A percentile compares a stretch with the other conserved stretches of the same genome.
Evolutionary conservation across 139 green algal genomes (phyloP).

Genomic region (Gonium pectorale): DNA sequence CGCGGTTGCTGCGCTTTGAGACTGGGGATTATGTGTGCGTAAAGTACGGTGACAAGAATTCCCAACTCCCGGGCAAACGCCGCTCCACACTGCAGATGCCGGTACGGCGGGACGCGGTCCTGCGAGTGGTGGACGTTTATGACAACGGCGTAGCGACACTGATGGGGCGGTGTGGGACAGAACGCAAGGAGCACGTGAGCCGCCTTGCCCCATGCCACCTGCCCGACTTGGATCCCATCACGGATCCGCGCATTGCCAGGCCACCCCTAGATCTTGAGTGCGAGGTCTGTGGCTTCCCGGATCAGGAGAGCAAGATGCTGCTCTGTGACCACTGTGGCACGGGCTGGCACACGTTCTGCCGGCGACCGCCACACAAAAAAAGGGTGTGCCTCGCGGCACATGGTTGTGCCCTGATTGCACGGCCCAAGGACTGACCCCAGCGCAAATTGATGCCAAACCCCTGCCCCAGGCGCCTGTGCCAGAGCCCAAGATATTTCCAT

Average conservation of each 20-base stretch:
- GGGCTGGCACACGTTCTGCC: constrained; percentile 50
- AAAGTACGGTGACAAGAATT: too few species aligned
- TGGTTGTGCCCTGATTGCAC: constrained; percentile 48
- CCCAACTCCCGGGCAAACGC: not conserved
- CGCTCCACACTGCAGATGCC: constrained; percentile 7
- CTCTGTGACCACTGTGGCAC: constrained; percentile 55
- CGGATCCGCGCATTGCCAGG: not conserved
- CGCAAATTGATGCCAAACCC: not conserved
- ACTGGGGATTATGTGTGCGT: constrained; percentile 44
- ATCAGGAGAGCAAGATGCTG: constrained; percentile 36
- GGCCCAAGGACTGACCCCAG: not conserved
- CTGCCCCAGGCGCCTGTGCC: too few species aligned
- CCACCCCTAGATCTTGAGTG: not conserved
- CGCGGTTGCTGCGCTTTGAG: not conserved
- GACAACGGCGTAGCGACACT: not conserved
- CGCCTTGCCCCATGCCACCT: constrained; percentile 8
- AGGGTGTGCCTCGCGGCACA: constrained; percentile 23
- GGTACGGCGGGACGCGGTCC: not conserved
- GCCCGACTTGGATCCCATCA: not conserved
- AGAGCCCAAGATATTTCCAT: too few species aligned
- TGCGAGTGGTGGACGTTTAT: not conserved
- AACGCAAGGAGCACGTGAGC: not conserved
- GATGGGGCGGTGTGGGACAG: constrained; percentile 12
- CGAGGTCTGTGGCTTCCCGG: constrained; percentile 29
- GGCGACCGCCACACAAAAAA: constrained; percentile 36